Conservation (phyloP, 176 grass and related monocot species). For the Aegilops umbellulata region DNA sequence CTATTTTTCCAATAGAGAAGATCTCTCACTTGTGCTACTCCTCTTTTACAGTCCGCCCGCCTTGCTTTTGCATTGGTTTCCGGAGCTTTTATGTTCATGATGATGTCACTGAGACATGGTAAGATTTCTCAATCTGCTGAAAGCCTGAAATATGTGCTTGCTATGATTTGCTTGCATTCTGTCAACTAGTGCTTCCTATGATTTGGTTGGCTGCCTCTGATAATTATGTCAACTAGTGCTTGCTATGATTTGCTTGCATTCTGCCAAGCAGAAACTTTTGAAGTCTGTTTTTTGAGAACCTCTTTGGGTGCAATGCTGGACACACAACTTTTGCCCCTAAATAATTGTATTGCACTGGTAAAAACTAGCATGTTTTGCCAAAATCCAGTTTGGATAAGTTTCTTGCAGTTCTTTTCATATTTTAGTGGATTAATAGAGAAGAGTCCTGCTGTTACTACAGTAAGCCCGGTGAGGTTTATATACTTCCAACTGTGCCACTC, state of each 20-base stretch:
- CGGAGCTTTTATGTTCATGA: conserved; percentile 61
- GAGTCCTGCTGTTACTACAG: neutral
- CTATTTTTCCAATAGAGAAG: conserved; percentile 4
- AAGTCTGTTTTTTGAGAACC: neutral
- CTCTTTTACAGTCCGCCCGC: conserved; percentile 63
- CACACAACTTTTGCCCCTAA: neutral
- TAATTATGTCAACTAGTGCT: neutral
- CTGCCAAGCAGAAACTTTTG: neutral
- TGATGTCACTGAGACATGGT: conserved; percentile 82
- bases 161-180: neutral
- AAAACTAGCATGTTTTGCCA: neutral
- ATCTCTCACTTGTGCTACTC: conserved; percentile 1
- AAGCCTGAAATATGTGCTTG: neutral
- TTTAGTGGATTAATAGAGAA: neutral
- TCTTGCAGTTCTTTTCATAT: neutral
- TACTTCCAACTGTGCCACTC: neutral
- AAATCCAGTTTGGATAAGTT: neutral
- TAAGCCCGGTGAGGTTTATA: neutral
- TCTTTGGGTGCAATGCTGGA: neutral
- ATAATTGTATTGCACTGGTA: neutral
- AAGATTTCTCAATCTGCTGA: conserved; percentile 20
- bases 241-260: neutral
- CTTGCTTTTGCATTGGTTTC: conserved; percentile 70
- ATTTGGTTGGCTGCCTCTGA: neutral
- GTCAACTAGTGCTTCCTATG: neutral